These are phyloP conservation scores for Botrytis fragariae DNA, from an alignment of 2,329 filamentous ascomycete genomes.

Conservation along the genomic window DNA sequence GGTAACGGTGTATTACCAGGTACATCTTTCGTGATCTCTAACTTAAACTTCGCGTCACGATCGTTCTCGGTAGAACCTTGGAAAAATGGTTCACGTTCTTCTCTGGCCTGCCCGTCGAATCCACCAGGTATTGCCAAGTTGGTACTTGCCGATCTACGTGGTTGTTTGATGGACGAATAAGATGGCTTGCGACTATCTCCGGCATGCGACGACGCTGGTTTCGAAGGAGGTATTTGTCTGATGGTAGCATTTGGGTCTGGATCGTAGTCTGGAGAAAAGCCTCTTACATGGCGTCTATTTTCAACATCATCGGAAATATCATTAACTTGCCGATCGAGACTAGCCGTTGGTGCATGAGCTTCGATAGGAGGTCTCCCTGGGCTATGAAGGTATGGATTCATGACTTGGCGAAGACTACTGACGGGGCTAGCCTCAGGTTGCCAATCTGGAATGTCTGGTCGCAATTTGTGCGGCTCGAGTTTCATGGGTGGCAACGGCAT, in stretches of 20 bases:
- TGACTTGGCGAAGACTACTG: constrained; percentile 79
- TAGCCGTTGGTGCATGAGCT: constrained; percentile 23
- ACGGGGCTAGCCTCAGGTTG: constrained; percentile 54
- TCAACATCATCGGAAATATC: constrained; percentile 29
- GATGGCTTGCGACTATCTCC: constrained; percentile 18
- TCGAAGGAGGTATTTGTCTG: constrained; percentile 51
- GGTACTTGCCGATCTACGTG: constrained; percentile 24
- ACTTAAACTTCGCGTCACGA: constrained; percentile 40
- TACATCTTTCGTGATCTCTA: constrained; percentile 20
- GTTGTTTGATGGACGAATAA: constrained; percentile 21
- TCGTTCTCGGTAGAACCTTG: constrained; percentile 54
- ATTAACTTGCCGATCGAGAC: constrained; percentile 29
- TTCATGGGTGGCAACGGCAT: constrained; percentile 40
- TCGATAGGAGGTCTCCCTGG: constrained; percentile 30
- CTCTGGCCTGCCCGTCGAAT: constrained; percentile 32
- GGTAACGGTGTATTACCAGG: constrained; percentile 20
- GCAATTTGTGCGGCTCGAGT: constrained; percentile 23
- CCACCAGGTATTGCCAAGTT: constrained; percentile 16
- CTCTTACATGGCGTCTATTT: constrained; percentile 42
- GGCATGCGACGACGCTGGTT: constrained; percentile 15
- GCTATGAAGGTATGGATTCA: constrained; percentile 72
- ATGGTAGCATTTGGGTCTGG: constrained; percentile 71
- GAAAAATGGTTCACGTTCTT: constrained; percentile 47
- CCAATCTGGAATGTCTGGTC: constrained; percentile 26
- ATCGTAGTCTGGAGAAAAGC: constrained; percentile 74